These are phyloP conservation scores for Azolla pinnata DNA, from an alignment of 75 land plant genomes.

Conservation along the genomic window DNA sequence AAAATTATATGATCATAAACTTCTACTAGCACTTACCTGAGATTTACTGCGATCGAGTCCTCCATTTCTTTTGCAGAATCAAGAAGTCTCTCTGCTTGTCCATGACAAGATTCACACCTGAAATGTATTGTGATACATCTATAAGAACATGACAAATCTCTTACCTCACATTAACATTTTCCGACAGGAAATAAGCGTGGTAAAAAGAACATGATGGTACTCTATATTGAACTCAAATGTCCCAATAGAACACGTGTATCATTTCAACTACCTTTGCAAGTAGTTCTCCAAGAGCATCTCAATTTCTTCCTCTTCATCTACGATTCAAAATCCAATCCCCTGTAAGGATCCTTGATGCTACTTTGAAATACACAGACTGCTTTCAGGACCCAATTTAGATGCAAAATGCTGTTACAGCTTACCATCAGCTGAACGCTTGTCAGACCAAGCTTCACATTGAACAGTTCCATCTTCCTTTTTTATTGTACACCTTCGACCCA, in stretches of 20 bases:
- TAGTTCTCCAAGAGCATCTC: slow-evolving; percentile 99
- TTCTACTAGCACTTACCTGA: slow-evolving; percentile 44
- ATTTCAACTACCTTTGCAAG: slow-evolving; percentile 52
- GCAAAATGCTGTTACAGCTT: neutral
- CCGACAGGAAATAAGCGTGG: no score
- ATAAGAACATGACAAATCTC: neutral
- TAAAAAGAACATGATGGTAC: no score
- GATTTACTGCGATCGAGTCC: slow-evolving; percentile 93
- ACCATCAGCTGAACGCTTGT: slow-evolving; percentile 95
- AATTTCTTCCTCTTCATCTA: slow-evolving; percentile 99
- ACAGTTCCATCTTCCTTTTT: slow-evolving; percentile 40
- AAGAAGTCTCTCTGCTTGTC: slow-evolving; percentile 90
- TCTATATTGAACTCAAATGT: no score
- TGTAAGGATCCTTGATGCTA: no score
- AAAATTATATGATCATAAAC: neutral
- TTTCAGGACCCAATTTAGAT: neutral
- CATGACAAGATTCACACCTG: slow-evolving; percentile 99
- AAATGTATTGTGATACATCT: neutral
- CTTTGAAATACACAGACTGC: slow-evolving; percentile 8
- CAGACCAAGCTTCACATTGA: slow-evolving; percentile 61
- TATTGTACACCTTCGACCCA: slow-evolving; percentile 68
- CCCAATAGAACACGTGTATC: no score
- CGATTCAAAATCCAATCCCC: no score
- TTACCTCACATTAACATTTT: no score
- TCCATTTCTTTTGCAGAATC: slow-evolving; percentile 99